These are phyloP conservation scores for Nicotiana tomentosiformis DNA, from an alignment of 257 asterid genomes.

Conservation along the genomic window DNA sequence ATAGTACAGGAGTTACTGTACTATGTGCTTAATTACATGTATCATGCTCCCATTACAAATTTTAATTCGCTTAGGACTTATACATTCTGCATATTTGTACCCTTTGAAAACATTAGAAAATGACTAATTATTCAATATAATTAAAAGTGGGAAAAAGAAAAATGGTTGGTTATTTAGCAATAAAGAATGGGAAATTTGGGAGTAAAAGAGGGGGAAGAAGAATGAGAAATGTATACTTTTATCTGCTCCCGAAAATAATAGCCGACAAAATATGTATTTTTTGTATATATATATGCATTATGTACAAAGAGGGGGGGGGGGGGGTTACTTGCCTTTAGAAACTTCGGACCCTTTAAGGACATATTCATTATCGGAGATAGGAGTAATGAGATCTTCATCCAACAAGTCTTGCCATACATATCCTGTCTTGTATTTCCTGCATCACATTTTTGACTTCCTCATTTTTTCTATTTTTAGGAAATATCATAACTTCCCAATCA, in stretches of 20 bases:
- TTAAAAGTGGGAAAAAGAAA: not conserved
- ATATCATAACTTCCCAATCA: not conserved
- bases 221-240: too few relatives aligned
- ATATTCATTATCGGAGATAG: constrained; percentile 82
- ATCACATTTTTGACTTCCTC: not conserved
- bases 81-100: not conserved
- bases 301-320: too few relatives aligned
- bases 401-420: constrained; percentile 90
- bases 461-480: not conserved
- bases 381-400: constrained; percentile 93
- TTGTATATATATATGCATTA: too few relatives aligned
- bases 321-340: constrained; percentile 33
- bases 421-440: constrained; percentile 73
- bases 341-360: constrained; percentile 88
- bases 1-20: not conserved
- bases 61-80: not conserved
- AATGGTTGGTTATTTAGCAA: not conserved
- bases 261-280: too few relatives aligned
- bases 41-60: not conserved
- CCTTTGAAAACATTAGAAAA: not conserved
- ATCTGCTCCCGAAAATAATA: too few relatives aligned
- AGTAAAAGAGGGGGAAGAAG: too few relatives aligned
- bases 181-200: too few relatives aligned
- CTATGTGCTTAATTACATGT: not conserved
- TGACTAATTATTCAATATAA: not conserved